Base-by-base conservation (phyloP, 257 asterid species). In the Vinca minor region DNA sequence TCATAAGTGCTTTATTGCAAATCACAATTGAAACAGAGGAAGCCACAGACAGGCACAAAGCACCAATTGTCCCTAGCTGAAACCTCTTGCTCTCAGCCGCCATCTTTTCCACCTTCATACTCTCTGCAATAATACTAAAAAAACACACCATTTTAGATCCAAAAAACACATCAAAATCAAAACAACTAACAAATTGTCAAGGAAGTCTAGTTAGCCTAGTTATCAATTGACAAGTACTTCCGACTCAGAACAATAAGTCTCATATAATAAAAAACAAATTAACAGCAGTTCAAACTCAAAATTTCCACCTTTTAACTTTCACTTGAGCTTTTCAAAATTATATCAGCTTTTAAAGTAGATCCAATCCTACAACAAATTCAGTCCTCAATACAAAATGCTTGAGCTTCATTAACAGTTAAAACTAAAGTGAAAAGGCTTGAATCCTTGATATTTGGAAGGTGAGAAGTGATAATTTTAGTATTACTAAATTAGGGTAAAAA, bases 1-100 rank as follows among this genome's bases (percentile, higher is more conserved):
- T 89, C 94, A 87, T 87, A 41, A 87, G 95, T 70, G 94, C 92
- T 71, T 89, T 86, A 62, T 89, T 89, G 62, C 93, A 89, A 47
- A 89, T 89, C 75, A 84, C 96, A 32, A 86, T 86, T 12, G 95
- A 86, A 42, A 89, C 95, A 15, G 95, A 86, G 0, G 95, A 86
- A 67, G 86, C 84, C 76, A 87, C 96, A 42, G 96, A 87, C 64
- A 89, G 74, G 67, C 81, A 71, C 78, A 87, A 76, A 60, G 95
- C 95, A 57, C 96, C 95, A 8, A 87, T 58, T 53, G 95, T 89
- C 62, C 95, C 94, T 60, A 89, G 53, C 78, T 83, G 89, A 78
- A 83, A 80, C 54, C 89, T 73, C 69, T 79, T 82, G 68, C 47
- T 73, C 53, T 87, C 95, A 73, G 77, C 72, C 95, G 85, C 85